Evolutionary conservation across 768 basidiomycete genomes (phyloP), one percentile per base, ranked within the genome.

Genomic region (Calvatia gigantea): DNA sequence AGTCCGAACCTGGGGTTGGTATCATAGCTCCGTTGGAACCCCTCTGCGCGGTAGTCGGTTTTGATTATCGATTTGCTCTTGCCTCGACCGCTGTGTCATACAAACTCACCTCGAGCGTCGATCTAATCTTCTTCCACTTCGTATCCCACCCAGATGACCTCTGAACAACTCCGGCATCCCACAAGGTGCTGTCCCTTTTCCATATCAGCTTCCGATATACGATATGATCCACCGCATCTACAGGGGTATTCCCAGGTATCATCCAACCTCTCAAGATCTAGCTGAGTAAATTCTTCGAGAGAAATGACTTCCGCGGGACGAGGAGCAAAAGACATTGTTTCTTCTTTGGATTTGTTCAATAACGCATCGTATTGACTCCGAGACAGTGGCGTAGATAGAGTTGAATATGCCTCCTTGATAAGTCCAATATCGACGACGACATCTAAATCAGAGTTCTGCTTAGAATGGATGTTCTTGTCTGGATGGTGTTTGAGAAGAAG

Each of bases 121-220:
- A 15, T 27, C 31, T 55, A 35, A 9, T 33, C 46, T 19, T 75
- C 73, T 17, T 66, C 72, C 11, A 79, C 63, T 68, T 93, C 86
- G 62, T 91, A 93, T 1, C 91, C 91, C n/a, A 84, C 87, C 88
- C 90, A 93, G 1, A 93, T 73, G 7, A 82, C 83, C 68, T 93
- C 91, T 14, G 91, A 94, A 65, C 91, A 93, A 51, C 81, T 81
- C 52, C 70, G 79, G 60, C 91, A 94, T 1, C 79, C 83, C 8
- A 91, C 72, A 5, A 93, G 75, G 66, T 93, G 91, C 46, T 74
- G 73, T n/a, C 82, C 91, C 1, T 69, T 69, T 57, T 92, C 89
- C 75, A 93, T 78, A 47, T 86, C 78, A 1, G 61, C 68, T 51
- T 77, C 76, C 0, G 73, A 74, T 53, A 93, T 82, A 33, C 62